Evolutionary conservation across 2,329 filamentous ascomycete species (phyloP), one percentile per base, ranked within the genome.

Genomic region (Zymoseptoria passerinii): DNA sequence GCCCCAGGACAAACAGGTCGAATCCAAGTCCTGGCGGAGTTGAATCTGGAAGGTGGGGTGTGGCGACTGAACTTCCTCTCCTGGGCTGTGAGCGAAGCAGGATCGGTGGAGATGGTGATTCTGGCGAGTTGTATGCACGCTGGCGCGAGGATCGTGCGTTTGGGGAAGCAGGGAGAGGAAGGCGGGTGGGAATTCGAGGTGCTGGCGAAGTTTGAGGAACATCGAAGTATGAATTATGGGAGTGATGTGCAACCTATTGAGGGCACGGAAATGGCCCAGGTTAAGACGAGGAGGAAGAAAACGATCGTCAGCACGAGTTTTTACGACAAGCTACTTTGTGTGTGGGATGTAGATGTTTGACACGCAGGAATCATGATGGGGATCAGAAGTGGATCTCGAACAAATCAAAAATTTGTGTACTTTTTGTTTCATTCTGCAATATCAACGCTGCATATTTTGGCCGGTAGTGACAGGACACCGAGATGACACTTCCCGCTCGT

Each of bases 101-200:
- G 16, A 16, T 10, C 4, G 9, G 35, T 16, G 35, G 35, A 40
- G 18, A 77, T 77, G 52, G 71, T 79, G 50, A 75, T 95, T n/a
- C 76, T 96, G 48, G 92, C 87, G 16, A 95, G 90, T 51, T 96
- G 94, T 70, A 97, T 97, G 92, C 88, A 96, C 76, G 90, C 88
- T 2, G 94, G 94, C 0, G 80, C 84, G 8, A 82, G 86, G 56
- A 74, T 97, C n/a, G 70, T 86, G 2, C 73, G 73, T 59, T 67
- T 85, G 3, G 68, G 60, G 44, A 66, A 67, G 35, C 61, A 54
- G 28, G 68, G 71, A 1, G 66, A 56, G 8, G 60, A 73, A 1
- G 70, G 73, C 61, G 60, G 75, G 57, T 90, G 86, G 81, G 69
- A 68, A 1, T 85, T 94, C 58, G 76, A 81, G 50, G 78, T 92